Evolutionary conservation across 1,284 basidiomycete species (phyloP), one percentile per base, ranked within the genome.

Genomic region (Malassezia equina): DNA sequence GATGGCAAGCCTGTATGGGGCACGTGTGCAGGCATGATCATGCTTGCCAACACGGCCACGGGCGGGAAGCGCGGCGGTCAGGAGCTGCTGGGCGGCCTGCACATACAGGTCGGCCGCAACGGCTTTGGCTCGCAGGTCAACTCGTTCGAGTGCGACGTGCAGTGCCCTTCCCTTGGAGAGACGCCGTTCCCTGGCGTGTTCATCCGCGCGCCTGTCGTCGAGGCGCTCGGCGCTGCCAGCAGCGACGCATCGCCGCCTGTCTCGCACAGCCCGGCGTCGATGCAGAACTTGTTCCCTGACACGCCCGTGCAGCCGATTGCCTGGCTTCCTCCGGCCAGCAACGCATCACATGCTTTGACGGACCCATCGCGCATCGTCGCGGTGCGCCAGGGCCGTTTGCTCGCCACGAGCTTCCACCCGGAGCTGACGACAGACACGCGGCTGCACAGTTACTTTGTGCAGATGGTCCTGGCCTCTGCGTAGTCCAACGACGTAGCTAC

Each of bases 11-110:
- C 88, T 0, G 83, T 91, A 0, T 98, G 90, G 88, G 93, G 93
- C 2, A 96, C 91, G 0, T 98, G 93, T 75, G 93, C 93, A 0
- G 93, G 93, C 17, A 91, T 93, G 63, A 96, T 98, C 62, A 79
- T 96, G 46, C 81, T 96, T 40, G 13, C 83, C 44, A 33, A 61
- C 34, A 58, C 70, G 84, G 59, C 71, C 13, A 64, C 55, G 13
- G 85, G 86, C 45, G 81, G 84, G 11, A 93, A 91, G 78, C 85
- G 83, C 67, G 88, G 86, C 34, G 88, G 88, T 2, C 89, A 90
- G 75, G 86, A 90, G 64, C 78, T 91, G 12, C 78, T 95, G 17
- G 85, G 85, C 25, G 90, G 86, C 15, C 81, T 95, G 57, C 83
- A 85, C 15, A 79, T 93, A 56, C 81, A 81, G 11, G 84, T 93